Evolutionary conservation across 495 filamentous ascomycete species (phyloP).

Genomic region (Penicillium samsonianum): DNA sequence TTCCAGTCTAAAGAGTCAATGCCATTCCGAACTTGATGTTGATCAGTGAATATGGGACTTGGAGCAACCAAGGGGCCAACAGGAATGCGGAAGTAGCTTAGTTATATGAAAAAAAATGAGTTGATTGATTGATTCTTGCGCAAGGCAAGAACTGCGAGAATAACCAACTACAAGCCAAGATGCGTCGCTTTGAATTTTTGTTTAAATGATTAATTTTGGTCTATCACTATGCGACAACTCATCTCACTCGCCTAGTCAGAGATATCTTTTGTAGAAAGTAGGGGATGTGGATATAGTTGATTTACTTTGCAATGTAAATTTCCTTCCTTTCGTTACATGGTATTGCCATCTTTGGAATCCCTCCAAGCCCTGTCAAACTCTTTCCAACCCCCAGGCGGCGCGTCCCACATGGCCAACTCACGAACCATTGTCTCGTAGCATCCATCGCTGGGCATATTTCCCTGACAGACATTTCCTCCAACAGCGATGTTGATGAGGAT

Average conservation of each 20-base stretch:
- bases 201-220: constrained; percentile 4
- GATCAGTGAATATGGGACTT: no score
- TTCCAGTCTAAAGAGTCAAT: no score
- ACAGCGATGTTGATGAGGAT: constrained; percentile 35
- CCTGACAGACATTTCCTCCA: constrained; percentile 35
- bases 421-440: constrained; percentile 31
- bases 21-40: no score
- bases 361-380: constrained; percentile 29
- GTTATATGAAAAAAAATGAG: no score
- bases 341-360: constrained; percentile 30
- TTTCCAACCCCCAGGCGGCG: constrained; percentile 30
- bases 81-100: no score
- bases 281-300: constrained; percentile 14
- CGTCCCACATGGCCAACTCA: constrained; percentile 35
- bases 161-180: constrained; percentile 10
- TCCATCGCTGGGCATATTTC: constrained; percentile 32
- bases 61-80: no score
- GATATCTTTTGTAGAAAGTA: constrained; percentile 4
- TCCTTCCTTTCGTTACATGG: constrained; percentile 25
- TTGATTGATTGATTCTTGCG: not conserved
- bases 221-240: constrained; percentile 10
- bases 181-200: constrained; percentile 9
- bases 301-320: constrained; percentile 16
- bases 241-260: constrained; percentile 15
- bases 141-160: not conserved